A percentile compares a stretch with the other conserved stretches of the same genome.
Evolutionary conservation across 768 basidiomycete species (phyloP).

Genomic region (Fibroporia radiculosa): DNA sequence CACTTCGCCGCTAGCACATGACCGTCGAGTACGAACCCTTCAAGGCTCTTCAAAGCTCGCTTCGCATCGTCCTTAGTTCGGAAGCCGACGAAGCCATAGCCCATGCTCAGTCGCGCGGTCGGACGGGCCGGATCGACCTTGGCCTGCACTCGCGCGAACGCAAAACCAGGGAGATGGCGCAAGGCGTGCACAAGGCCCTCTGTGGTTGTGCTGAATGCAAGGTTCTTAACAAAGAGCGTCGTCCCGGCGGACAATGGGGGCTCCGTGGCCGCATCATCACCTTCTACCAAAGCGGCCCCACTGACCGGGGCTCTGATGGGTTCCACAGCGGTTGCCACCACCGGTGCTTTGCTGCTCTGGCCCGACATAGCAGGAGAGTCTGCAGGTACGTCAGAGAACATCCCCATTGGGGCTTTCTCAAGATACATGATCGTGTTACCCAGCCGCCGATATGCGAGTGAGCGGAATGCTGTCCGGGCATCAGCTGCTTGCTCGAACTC

Average conservation of each 20-base stretch:
- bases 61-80: slow-evolving; percentile 63
- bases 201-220: slow-evolving; percentile 85
- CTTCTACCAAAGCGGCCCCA: slow-evolving; percentile 26
- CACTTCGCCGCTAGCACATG: slow-evolving; percentile 80
- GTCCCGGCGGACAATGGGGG: slow-evolving; percentile 53
- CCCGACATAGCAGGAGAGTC: slow-evolving; percentile 8
- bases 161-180: slow-evolving; percentile 67
- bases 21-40: slow-evolving; percentile 81
- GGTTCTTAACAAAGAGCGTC: slow-evolving; percentile 91
- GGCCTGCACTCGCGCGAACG: slow-evolving; percentile 85
- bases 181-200: slow-evolving; percentile 66
- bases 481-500: slow-evolving; percentile 72
- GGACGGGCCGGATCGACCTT: slow-evolving; percentile 81
- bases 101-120: slow-evolving; percentile 70
- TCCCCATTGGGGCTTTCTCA: slow-evolving; percentile 82
- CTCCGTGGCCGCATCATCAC: slow-evolving; percentile 24
- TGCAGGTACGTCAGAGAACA: slow-evolving; percentile 65
- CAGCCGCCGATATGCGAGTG: slow-evolving; percentile 78
- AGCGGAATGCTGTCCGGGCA: slow-evolving; percentile 69
- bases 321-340: slow-evolving; percentile 5
- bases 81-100: slow-evolving; percentile 95
- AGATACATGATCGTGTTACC: slow-evolving; percentile 89
- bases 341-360: slow-evolving; percentile 7
- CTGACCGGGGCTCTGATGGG: slow-evolving; percentile 26
- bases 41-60: slow-evolving; percentile 67